These are phyloP conservation scores for Carex arenaria DNA, from an alignment of 202 grass and related monocot species.

Conservation along the genomic window DNA sequence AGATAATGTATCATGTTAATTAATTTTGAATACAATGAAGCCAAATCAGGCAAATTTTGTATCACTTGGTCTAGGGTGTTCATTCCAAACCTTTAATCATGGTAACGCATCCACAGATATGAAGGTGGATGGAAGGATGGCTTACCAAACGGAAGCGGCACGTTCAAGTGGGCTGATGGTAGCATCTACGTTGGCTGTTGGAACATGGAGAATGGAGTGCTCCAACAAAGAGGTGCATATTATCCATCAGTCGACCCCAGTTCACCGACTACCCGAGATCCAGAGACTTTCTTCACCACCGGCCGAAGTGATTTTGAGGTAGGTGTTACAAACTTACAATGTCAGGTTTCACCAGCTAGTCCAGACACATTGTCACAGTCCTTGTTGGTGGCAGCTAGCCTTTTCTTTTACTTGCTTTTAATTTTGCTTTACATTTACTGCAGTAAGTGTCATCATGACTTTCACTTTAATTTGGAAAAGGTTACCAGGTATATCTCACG, in stretches of 20 bases:
- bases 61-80: background rate
- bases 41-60: background rate
- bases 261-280: slow-evolving; percentile 37
- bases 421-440: background rate
- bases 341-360: background rate
- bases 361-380: background rate
- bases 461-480: background rate
- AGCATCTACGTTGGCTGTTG: slow-evolving; percentile 46
- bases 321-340: background rate
- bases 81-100: background rate
- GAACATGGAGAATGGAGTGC: slow-evolving; percentile 33
- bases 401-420: background rate
- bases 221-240: slow-evolving; percentile 42
- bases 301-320: slow-evolving; percentile 22
- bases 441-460: background rate
- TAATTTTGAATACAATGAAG: background rate
- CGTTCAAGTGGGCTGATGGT: slow-evolving; percentile 58
- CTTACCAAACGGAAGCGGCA: slow-evolving; percentile 58
- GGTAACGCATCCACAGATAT: background rate
- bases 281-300: slow-evolving; percentile 37
- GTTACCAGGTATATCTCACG: background rate
- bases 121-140: slow-evolving; percentile 63
- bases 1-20: background rate
- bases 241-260: slow-evolving; percentile 43
- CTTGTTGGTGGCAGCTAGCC: background rate